A percentile compares a stretch with the other conserved stretches of the same genome.
phyloP scores from a whole-genome alignment of 2,329 filamentous ascomycete genomes.

The Decorospora gaudefroyi region DNA sequence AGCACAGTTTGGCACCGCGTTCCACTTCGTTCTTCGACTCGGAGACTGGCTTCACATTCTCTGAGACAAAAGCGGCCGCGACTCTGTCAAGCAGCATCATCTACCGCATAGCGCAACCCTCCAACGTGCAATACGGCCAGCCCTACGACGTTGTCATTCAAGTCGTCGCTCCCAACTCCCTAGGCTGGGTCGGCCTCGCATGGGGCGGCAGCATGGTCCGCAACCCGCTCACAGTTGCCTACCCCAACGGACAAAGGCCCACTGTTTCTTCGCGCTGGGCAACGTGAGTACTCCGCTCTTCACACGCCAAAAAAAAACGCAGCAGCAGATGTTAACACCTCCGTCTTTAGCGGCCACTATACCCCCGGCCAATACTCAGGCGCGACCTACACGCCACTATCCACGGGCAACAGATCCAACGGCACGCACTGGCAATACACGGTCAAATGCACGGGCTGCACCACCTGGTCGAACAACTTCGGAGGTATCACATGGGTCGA shows the following conservation, averaged over 20 bases:
- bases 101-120: slow-evolving; percentile 38
- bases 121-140: slow-evolving; percentile 20
- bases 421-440: slow-evolving; percentile 42
- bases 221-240: slow-evolving; percentile 39
- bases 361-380: slow-evolving; percentile 31
- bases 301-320: background rate
- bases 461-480: slow-evolving; percentile 24
- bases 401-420: slow-evolving; percentile 36
- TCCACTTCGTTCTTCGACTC: slow-evolving; percentile 29
- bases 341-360: slow-evolving; percentile 26
- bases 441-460: slow-evolving; percentile 40
- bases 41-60: slow-evolving; percentile 44
- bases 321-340: too few species aligned
- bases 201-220: slow-evolving; percentile 42
- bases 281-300: slow-evolving; percentile 26
- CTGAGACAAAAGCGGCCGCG: slow-evolving; percentile 38
- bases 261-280: slow-evolving; percentile 39
- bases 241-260: slow-evolving; percentile 34
- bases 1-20: slow-evolving; percentile 9
- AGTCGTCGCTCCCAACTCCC: slow-evolving; percentile 30
- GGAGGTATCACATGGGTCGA: slow-evolving; percentile 26
- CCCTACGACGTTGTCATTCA: slow-evolving; percentile 39
- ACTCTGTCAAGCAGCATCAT: slow-evolving; percentile 33
- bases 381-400: slow-evolving; percentile 32
- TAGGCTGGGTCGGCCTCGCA: slow-evolving; percentile 40